These are phyloP conservation scores for Diospyros lotus DNA, from an alignment of 148 eudicot genomes.

Conservation along the genomic window DNA sequence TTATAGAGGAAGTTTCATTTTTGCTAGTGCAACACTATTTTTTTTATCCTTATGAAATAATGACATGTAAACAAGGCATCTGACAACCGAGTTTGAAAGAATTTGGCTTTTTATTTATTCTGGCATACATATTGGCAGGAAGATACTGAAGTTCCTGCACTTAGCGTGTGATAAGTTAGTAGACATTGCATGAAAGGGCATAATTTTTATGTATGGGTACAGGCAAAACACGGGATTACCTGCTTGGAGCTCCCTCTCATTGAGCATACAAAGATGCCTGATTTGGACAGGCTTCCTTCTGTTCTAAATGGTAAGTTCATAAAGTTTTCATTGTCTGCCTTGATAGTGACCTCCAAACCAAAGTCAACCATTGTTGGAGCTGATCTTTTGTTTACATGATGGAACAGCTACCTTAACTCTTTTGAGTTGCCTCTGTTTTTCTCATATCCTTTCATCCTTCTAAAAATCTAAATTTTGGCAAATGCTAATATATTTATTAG, in stretches of 20 bases:
- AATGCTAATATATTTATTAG: neutral
- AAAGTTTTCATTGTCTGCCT: neutral
- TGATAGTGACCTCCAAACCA: neutral
- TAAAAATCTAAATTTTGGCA: neutral
- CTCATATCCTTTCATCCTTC: neutral
- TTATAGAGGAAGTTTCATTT: too few species aligned
- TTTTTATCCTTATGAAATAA: too few species aligned
- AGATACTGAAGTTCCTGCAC: neutral
- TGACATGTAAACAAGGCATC: neutral
- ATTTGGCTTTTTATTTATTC: neutral
- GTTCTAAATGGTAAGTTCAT: conserved; percentile 47
- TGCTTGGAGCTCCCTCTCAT: conserved; percentile 93
- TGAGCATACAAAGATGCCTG: conserved; percentile 71
- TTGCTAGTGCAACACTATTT: too few species aligned
- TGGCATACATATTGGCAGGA: neutral
- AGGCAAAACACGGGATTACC: conserved; percentile 62
- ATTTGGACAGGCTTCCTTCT: conserved; percentile 53
- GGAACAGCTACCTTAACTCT: neutral
- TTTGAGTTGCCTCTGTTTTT: neutral
- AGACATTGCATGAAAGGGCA: neutral
- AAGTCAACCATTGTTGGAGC: neutral
- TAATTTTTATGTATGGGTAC: conserved; percentile 6
- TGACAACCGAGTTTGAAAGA: neutral
- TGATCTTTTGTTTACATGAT: neutral
- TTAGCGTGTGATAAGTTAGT: neutral